Evolutionary conservation across 2,329 filamentous ascomycete genomes (phyloP), one percentile per base, ranked within the genome.

Genomic region (Xylaria sp.): DNA sequence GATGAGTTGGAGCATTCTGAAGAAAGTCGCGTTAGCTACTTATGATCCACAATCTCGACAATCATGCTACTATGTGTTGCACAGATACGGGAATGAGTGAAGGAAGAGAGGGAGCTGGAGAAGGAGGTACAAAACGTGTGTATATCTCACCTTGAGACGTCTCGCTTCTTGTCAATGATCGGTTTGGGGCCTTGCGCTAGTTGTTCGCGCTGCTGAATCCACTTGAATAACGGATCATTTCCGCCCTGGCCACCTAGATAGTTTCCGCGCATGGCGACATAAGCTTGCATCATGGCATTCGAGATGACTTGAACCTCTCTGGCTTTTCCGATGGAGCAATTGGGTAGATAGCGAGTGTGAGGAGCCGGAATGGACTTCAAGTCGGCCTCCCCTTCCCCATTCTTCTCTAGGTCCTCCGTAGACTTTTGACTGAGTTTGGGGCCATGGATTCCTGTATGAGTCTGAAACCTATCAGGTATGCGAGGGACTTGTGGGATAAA

Each of bases 191-290:
- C 34, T 3, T 54, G n/a, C 6, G 51, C 56, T 13, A 70, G 25
- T 23, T 70, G 64, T 52, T 70, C 59, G 55, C 62, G 39, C 68
- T 72, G 59, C 34, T 67, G 68, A 59, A 77, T 76, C 73, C 74
- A 77, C 2, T 75, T 63, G 41, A 77, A 75, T 1, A 77, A 60
- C 25, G 75, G 76, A 55, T 76, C 75, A 9, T 66, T 39, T 5
- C 57, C 54, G 20, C 61, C 59, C 13, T 58, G 18, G 1, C 48
- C 68, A 12, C 64, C 70, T 18, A 73, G 59, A 7, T 20, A 62
- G 9, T 74, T 76, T 2, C 77, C 77, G 5, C 77, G 76, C 77
- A 78, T 77, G 13, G 68, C 58, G 1, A 74, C 44, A 28, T 78
- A 78, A 12, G 74, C 74, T 39, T 71, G 59, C 68, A 78, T 74